A percentile compares a stretch with the other conserved stretches of the same genome.
Evolutionary conservation across 108 stramenopile species (phyloP).

Genomic region (Cyclotella distinguenda): DNA sequence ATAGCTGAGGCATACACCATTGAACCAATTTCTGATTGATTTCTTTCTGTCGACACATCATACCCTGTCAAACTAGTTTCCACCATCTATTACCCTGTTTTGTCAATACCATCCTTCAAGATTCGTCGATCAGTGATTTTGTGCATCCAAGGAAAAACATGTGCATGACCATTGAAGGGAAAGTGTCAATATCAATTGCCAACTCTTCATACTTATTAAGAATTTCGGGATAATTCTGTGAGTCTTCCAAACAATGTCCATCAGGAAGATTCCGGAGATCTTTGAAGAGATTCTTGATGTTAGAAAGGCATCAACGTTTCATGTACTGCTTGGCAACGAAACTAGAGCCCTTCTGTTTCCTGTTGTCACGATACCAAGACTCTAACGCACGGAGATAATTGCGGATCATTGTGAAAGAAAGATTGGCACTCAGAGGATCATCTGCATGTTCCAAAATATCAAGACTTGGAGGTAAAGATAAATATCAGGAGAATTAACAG

Average conservation of each 20-base stretch:
- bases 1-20: neutral
- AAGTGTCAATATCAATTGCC: neutral
- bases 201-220: neutral
- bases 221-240: neutral
- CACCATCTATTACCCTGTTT: too few relatives aligned
- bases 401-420: too few relatives aligned
- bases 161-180: neutral
- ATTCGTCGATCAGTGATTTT: neutral
- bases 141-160: neutral
- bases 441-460: too few relatives aligned
- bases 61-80: neutral
- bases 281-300: neutral
- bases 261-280: neutral
- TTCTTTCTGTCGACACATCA: neutral
- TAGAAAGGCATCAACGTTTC: too few relatives aligned
- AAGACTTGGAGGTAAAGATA: too few relatives aligned
- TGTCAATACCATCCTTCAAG: neutral
- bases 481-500: too few relatives aligned
- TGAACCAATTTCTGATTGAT: neutral
- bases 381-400: too few relatives aligned
- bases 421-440: too few relatives aligned
- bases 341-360: too few relatives aligned
- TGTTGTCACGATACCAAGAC: too few relatives aligned
- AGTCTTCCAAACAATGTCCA: neutral
- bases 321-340: too few relatives aligned